phyloP scores from a whole-genome alignment of 306 rosid genomes.

The Vicia faba region DNA sequence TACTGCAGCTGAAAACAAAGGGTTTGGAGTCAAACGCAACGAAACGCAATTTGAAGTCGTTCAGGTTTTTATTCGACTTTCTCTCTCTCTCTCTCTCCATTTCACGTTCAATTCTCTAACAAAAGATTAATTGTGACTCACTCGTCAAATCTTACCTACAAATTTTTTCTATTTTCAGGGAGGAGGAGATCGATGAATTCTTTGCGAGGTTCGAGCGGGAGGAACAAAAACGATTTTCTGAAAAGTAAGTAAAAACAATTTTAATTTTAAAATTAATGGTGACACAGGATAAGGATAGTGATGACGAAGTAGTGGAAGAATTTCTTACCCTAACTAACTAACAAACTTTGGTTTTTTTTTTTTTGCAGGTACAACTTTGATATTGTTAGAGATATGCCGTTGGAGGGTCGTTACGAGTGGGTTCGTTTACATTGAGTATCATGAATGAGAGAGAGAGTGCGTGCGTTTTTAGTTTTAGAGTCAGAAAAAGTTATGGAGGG shows the following conservation, averaged over 20 bases:
- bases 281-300: constrained; percentile 47
- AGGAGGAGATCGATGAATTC: constrained; percentile 78
- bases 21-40: constrained; percentile 54
- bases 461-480: constrained; percentile 16
- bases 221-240: constrained; percentile 72
- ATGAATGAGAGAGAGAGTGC: constrained; percentile 27
- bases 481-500: constrained; percentile 15
- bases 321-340: constrained; percentile 56
- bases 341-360: constrained; percentile 41
- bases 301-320: constrained; percentile 29
- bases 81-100: neutral
- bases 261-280: neutral
- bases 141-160: neutral
- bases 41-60: constrained; percentile 36
- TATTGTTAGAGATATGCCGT: constrained; percentile 73
- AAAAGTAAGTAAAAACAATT: constrained; percentile 57
- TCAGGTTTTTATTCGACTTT: constrained; percentile 49
- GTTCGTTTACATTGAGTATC: constrained; percentile 71
- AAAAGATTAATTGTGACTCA: neutral
- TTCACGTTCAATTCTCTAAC: constrained; percentile 22
- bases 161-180: neutral
- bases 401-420: constrained; percentile 94
- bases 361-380: constrained; percentile 91
- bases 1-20: constrained; percentile 61
- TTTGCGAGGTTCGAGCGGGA: constrained; percentile 71